A percentile compares a stretch with the other conserved stretches of the same genome.
These are phyloP conservation scores for Pyricularia sp. DNA, from an alignment of 2,329 filamentous ascomycete genomes.

Conservation along the genomic window DNA sequence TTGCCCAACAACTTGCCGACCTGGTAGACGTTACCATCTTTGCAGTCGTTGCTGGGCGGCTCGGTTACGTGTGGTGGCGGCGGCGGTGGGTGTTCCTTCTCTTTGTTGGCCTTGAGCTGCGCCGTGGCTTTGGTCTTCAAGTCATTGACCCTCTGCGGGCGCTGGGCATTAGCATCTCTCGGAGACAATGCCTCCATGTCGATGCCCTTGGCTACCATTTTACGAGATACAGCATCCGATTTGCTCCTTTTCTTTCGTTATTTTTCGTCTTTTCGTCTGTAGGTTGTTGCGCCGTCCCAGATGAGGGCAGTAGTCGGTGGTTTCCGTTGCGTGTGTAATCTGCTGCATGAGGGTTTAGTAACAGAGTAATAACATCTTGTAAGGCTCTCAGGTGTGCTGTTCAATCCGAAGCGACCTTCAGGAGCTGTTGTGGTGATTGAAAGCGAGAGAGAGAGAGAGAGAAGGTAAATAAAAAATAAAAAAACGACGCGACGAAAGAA, in stretches of 20 bases:
- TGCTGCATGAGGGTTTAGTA: not conserved
- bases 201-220: conserved; percentile 35
- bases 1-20: conserved; percentile 65
- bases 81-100: conserved; percentile 54
- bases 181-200: conserved; percentile 53
- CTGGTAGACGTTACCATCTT: conserved; percentile 58
- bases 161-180: conserved; percentile 49
- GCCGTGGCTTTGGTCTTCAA: conserved; percentile 38
- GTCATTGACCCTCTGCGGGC: conserved; percentile 29
- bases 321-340: not conserved
- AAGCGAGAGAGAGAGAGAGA: not conserved
- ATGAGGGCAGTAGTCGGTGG: not conserved
- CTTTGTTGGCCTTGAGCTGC: conserved; percentile 42
- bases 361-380: not conserved
- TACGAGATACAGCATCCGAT: conserved; percentile 7
- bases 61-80: conserved; percentile 48
- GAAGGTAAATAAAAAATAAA: conserved; percentile 3
- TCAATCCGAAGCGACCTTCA: not conserved
- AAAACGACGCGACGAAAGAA: not conserved
- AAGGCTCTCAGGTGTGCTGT: not conserved
- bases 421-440: not conserved
- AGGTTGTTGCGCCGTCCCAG: not conserved
- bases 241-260: not conserved
- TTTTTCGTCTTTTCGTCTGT: not conserved
- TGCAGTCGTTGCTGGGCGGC: conserved; percentile 54